Percentiles rank a stretch among this genome's conserved stretches.
phyloP scores from a whole-genome alignment of 139 green algal genomes.

The Nannochloris sp. region DNA sequence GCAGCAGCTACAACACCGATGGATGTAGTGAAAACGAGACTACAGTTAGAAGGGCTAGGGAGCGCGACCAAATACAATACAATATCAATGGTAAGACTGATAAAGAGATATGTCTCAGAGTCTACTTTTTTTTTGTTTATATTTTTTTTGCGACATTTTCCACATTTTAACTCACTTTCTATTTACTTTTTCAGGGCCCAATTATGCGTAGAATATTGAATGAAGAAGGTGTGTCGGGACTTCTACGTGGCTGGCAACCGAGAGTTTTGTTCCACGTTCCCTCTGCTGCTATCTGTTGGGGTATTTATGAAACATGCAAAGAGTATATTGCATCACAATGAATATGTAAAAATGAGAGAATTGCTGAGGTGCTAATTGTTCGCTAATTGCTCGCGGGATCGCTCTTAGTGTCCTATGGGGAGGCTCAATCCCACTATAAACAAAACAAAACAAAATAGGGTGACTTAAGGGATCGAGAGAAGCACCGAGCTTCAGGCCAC shows the following conservation, averaged over 20 bases:
- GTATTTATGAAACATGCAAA: constrained; percentile 91
- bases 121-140: neutral
- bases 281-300: constrained; percentile 86
- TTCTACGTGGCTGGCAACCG: constrained; percentile 74
- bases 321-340: constrained; percentile 32
- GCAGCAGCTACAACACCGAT: constrained; percentile 75
- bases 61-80: constrained; percentile 45
- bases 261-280: constrained; percentile 92
- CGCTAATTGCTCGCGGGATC: too few species aligned
- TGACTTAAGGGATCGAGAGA: too few species aligned
- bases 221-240: constrained; percentile 69
- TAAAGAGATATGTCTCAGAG: neutral
- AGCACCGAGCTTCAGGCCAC: too few species aligned
- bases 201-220: constrained; percentile 58
- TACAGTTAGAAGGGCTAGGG: constrained; percentile 76
- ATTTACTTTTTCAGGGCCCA: constrained; percentile 36
- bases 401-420: too few species aligned
- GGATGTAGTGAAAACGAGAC: constrained; percentile 88
- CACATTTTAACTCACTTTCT: neutral
- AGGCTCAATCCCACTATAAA: too few species aligned
- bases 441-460: too few species aligned
- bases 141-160: neutral
- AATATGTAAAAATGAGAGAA: neutral
- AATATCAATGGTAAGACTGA: constrained; percentile 41
- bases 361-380: too few species aligned